These are phyloP conservation scores for Penicillium bovifimosum DNA, from an alignment of 495 filamentous ascomycete species.

Conservation along the genomic window DNA sequence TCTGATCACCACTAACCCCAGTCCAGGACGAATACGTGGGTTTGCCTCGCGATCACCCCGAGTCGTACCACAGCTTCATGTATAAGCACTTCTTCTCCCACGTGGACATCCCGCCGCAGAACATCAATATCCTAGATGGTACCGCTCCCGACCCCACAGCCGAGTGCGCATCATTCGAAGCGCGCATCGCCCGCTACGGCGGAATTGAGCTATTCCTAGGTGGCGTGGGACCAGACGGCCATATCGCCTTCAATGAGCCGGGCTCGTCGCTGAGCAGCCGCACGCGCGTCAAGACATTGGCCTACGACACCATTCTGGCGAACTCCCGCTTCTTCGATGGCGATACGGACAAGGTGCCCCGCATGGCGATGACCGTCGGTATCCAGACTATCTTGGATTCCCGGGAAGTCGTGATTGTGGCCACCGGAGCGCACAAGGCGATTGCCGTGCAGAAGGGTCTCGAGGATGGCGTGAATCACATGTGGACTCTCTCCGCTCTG, in stretches of 20 bases:
- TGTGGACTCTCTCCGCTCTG: constrained; percentile 80
- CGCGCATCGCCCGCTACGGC: constrained; percentile 65
- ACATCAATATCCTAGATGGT: constrained; percentile 83
- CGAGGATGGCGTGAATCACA: constrained; percentile 78
- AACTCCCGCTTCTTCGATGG: constrained; percentile 80
- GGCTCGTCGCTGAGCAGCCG: constrained; percentile 73
- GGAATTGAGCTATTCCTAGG: constrained; percentile 84
- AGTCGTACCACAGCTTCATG: constrained; percentile 88
- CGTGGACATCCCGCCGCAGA: constrained; percentile 71
- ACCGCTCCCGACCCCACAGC: constrained; percentile 69
- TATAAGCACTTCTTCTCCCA: constrained; percentile 87
- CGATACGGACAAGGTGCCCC: constrained; percentile 66
- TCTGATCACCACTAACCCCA: neutral
- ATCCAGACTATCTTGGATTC: constrained; percentile 84
- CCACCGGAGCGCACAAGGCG: constrained; percentile 74
- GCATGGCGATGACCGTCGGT: constrained; percentile 79
- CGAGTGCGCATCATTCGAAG: constrained; percentile 74
- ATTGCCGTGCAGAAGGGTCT: constrained; percentile 76
- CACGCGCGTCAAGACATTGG: constrained; percentile 79
- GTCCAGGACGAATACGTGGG: constrained; percentile 79
- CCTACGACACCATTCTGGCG: constrained; percentile 80
- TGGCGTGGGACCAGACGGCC: constrained; percentile 79
- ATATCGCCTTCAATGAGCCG: constrained; percentile 88
- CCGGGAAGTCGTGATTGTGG: constrained; percentile 75
- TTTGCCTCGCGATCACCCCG: constrained; percentile 72